Evolutionary conservation across 208 protist species (phyloP), one percentile per base, ranked within the genome.

Genomic region (Lotmaria passim): DNA sequence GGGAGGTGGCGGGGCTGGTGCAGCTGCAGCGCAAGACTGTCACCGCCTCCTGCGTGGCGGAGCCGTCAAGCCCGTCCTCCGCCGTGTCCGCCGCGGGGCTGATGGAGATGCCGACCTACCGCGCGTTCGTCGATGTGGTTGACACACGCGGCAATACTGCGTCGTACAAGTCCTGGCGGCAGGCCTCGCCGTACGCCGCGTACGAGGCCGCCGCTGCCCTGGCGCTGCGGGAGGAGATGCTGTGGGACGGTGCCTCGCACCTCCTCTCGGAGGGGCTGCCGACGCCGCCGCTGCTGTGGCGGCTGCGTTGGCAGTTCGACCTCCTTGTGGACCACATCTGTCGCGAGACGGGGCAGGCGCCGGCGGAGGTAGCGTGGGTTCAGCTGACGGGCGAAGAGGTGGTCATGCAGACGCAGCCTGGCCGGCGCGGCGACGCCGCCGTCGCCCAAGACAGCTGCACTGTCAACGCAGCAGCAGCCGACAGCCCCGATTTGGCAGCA

Each of bases 231-330:
- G 63, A 50, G 64, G 74, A 83, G 64, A 53, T 14, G n/a, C 15
- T 36, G n/a, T 85, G 80, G 77, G 70, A 68, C 36, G 14, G 58
- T 8, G 69, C 56, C 7, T 53, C 69, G 24, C 75, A 76, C 38
- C 67, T 80, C 14, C 46, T 83, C 33, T 63, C 48, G 21, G 63
- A 67, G 21, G 43, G 66, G 11, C 48, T 82, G 53, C 33, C 81
- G 7, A 38, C 80, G 1, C 55, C 73, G 17, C 86, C 91, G 48
- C 75, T 96, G 53, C 77, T 96, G 28, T 61, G 75, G 39, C 83
- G 83, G 24, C 76, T 96, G 78, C 81, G 87, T 17, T 96, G 91
- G 89, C 91, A 96, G 68, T 85, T 96, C 55, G 80, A 90, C 34
- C 64, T 77, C 21, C 83, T 96, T 72, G 67, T 86, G 38, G 73